Conservation (phyloP, 169 alveolate species). For the Plasmodium inui region DNA sequence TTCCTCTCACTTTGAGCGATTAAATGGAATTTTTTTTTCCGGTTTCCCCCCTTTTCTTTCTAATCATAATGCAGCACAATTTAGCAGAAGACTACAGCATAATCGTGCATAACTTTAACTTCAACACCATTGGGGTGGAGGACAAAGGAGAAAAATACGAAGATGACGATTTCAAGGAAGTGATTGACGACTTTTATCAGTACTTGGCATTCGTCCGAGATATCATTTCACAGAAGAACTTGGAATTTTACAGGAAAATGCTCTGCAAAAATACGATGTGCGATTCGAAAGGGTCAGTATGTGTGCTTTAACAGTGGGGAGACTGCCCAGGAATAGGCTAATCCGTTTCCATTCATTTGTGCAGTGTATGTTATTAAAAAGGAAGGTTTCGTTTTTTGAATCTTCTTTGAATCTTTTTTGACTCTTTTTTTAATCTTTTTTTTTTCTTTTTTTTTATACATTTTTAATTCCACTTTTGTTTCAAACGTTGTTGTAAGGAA, state of each 20-base stretch:
- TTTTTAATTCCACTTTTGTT: background rate
- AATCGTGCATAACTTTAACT: slow-evolving; percentile 48
- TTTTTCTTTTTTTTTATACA: background rate
- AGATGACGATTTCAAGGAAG: slow-evolving; percentile 65
- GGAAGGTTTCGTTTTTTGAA: background rate
- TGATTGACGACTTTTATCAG: slow-evolving; percentile 55
- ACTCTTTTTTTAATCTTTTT: background rate
- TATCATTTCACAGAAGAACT: slow-evolving; percentile 38
- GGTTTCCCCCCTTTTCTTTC: background rate
- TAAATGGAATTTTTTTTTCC: background rate
- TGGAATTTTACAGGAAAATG: slow-evolving; percentile 62
- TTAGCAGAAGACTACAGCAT: slow-evolving; percentile 62
- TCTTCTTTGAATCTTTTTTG: background rate
- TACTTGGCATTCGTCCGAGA: slow-evolving; percentile 46
- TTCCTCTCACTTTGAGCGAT: background rate
- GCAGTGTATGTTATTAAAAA: background rate
- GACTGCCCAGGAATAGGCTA: background rate
- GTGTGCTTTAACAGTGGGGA: slow-evolving; percentile 19
- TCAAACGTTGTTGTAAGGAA: background rate
- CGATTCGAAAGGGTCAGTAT: slow-evolving; percentile 58
- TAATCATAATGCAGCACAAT: slow-evolving; percentile 18
- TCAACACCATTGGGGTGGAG: slow-evolving; percentile 46
- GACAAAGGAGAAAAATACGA: slow-evolving; percentile 62
- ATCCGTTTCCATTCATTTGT: background rate
- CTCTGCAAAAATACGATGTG: slow-evolving; percentile 53